Evolutionary conservation across 345 rosid genomes (phyloP).

Genomic region (Hibiscus mutabilis): DNA sequence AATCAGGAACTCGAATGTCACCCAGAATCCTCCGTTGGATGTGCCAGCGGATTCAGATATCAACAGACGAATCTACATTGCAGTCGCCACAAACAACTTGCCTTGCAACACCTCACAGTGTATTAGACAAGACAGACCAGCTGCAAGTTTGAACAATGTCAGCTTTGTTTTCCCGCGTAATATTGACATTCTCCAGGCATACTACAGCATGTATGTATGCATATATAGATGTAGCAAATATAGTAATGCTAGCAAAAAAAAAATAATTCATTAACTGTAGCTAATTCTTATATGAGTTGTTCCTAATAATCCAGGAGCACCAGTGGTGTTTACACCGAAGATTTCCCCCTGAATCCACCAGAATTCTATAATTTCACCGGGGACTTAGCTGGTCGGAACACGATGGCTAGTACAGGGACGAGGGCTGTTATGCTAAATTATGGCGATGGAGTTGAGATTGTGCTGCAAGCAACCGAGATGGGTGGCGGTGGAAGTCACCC

Average conservation of each 20-base stretch:
- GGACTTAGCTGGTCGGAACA: neutral
- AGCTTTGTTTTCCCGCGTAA: neutral
- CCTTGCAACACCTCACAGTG: slow-evolving; percentile 1
- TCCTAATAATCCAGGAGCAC: neutral
- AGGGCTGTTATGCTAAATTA: slow-evolving; percentile 20
- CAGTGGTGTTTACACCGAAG: slow-evolving; percentile 9
- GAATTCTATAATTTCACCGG: slow-evolving; percentile 14
- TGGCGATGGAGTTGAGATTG: slow-evolving; percentile 22
- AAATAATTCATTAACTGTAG: neutral
- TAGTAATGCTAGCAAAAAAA: neutral
- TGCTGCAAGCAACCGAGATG: slow-evolving; percentile 20
- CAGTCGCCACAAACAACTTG: slow-evolving; percentile 10
- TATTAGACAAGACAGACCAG: neutral
- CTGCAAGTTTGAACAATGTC: neutral
- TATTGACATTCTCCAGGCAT: slow-evolving; percentile 14
- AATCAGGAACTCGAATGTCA: slow-evolving; percentile 13
- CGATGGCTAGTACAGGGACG: neutral
- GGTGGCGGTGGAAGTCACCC: slow-evolving; percentile 22
- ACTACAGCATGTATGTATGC: neutral
- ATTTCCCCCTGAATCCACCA: slow-evolving; percentile 16
- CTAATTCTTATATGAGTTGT: neutral
- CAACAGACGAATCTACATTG: neutral
- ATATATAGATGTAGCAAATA: neutral
- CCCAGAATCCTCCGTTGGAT: neutral
- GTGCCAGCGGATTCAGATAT: neutral